Evolutionary conservation across 2,329 filamentous ascomycete species (phyloP).

Genomic region (Ophiostoma sp.): DNA sequence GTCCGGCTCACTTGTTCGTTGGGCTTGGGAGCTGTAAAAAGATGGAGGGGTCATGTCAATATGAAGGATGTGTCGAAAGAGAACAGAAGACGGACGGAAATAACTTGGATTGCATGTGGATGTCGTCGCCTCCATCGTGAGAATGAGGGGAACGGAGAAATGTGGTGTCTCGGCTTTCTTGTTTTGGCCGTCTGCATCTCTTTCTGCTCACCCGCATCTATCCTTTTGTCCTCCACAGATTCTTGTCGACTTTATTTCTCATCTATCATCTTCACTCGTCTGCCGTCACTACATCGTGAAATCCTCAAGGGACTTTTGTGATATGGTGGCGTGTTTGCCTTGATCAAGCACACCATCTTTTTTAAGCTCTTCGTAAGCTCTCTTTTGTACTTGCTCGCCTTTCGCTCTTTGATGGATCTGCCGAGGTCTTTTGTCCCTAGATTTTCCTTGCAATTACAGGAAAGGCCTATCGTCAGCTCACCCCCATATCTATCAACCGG

Average conservation of each 20-base stretch:
- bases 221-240: neutral
- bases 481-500: neutral
- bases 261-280: neutral
- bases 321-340: conserved; percentile 12
- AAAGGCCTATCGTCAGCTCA: neutral
- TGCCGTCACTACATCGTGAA: neutral
- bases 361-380: neutral
- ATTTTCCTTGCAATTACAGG: neutral
- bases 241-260: neutral
- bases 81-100: neutral
- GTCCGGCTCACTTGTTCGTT: neutral
- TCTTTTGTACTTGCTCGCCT: neutral
- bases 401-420: neutral
- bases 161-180: conserved; percentile 17
- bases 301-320: neutral
- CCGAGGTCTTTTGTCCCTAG: neutral
- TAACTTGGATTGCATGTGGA: neutral
- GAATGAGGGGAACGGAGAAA: neutral
- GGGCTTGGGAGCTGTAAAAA: neutral
- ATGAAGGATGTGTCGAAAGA: neutral
- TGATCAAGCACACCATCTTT: conserved; percentile 18
- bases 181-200: neutral
- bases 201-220: neutral
- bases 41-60: neutral
- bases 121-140: neutral